Base-by-base conservation (phyloP, 2,329 filamentous ascomycete genomes). In the Aspergillus ochraceus region DNA sequence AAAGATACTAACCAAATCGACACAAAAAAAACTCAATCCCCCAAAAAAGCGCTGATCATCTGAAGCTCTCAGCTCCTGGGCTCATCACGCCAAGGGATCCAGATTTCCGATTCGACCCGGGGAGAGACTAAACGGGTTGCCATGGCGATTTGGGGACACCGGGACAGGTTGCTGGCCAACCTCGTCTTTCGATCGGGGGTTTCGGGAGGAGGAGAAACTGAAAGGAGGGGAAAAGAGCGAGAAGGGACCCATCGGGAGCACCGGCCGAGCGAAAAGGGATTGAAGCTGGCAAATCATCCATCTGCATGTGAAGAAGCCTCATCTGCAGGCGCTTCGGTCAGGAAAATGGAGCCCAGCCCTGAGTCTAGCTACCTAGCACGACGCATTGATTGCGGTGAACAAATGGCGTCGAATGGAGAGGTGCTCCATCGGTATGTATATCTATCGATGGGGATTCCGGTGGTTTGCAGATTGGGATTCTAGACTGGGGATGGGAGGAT, bases 31-130 rank as follows among this genome's bases (percentile, higher is more conserved):
- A 42, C 36, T 42, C 36, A 42, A 42, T 42, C 17, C 36, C 17
- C 36, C 14, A 1, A 42, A 29, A 29, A 29, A 42, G 36, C 36
- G 36, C 14, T 56, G 61, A 65, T 65, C 63, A 54, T 53, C 54
- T 56, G 53, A 52, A 61, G 60, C 63, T 62, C 52, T 42, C 36
- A 42, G 36, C 36, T 42, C 36, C 36, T 42, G 17, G 36, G 5
- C 36, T 42, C 14, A 52, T 54, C 55, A 55, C 59, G 58, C 59
- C 61, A 59, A 64, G 61, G 59, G 51, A 57, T 58, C 60, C 59
- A 58, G 59, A 61, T 52, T 49, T 30, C 63, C 65, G 64, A 63
- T 64, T 60, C 52, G 54, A 59, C 60, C 61, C 61, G 63, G 57
- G 45, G 42, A 54, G 42, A 54, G 20, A 58, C 47, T 30, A 10